phyloP scores from a whole-genome alignment of 768 basidiomycete species.

The Agrocybe praecox region DNA sequence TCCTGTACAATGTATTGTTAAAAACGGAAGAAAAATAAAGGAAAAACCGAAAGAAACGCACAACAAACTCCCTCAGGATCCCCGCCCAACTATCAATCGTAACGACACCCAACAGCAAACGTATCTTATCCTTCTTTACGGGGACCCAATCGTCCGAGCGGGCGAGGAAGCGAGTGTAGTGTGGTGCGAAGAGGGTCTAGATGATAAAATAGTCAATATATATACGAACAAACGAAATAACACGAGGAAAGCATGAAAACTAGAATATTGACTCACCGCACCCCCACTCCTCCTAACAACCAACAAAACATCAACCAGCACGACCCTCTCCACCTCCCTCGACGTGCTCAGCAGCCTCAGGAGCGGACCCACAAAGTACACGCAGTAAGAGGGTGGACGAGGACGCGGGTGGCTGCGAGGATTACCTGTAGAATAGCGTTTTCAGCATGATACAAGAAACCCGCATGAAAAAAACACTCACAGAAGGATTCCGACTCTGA shows the following conservation, averaged over 20 bases:
- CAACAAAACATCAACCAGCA: slow-evolving; percentile 68
- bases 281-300: slow-evolving; percentile 52
- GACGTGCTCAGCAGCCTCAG: slow-evolving; percentile 71
- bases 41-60: no score
- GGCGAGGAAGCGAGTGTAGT: slow-evolving; percentile 70
- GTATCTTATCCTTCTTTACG: slow-evolving; percentile 77
- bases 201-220: background rate
- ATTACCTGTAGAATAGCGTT: slow-evolving; percentile 64
- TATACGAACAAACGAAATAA: background rate
- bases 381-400: slow-evolving; percentile 56
- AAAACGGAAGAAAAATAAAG: slow-evolving; percentile 4
- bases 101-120: slow-evolving; percentile 67
- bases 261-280: slow-evolving; percentile 52
- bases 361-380: slow-evolving; percentile 69
- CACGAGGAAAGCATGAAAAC: background rate
- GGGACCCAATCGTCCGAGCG: slow-evolving; percentile 64
- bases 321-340: slow-evolving; percentile 75
- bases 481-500: slow-evolving; percentile 86
- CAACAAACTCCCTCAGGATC: slow-evolving; percentile 84
- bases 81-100: slow-evolving; percentile 66
- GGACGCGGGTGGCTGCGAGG: slow-evolving; percentile 68
- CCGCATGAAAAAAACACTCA: slow-evolving; percentile 44
- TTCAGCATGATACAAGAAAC: no score
- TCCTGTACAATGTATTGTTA: slow-evolving; percentile 56
- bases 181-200: slow-evolving; percentile 64